Evolutionary conservation across 1,284 basidiomycete genomes (phyloP).

Genomic region (Cutaneotrichosporon cavernicola): DNA sequence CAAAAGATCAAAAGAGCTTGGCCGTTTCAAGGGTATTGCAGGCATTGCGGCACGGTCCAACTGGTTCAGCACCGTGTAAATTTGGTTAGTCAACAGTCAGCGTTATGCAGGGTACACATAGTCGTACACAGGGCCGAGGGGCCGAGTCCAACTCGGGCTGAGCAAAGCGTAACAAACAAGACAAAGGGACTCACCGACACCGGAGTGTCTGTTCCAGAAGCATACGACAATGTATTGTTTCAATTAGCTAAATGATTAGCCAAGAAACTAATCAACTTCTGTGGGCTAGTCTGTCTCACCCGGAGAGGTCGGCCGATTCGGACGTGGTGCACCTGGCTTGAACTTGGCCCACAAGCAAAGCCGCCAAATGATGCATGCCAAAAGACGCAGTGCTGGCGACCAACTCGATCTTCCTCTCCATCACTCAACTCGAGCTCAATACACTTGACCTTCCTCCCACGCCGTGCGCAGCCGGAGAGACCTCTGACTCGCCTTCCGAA

Average conservation of each 20-base stretch:
- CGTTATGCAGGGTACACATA: background rate
- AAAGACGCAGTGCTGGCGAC: background rate
- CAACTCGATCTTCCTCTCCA: constrained; percentile 1
- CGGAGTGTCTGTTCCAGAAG: background rate
- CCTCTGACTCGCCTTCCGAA: background rate
- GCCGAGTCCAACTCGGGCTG: background rate
- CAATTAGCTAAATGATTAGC: background rate
- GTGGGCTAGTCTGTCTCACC: background rate
- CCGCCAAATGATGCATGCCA: background rate
- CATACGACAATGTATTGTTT: background rate
- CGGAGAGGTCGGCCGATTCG: constrained; percentile 9
- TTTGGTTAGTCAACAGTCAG: background rate
- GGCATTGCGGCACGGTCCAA: background rate
- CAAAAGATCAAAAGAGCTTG: background rate
- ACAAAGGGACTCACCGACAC: background rate
- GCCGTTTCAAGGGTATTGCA: background rate
- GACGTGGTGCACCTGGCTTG: background rate
- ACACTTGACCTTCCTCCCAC: background rate
- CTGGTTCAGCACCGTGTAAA: background rate
- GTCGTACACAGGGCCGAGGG: background rate
- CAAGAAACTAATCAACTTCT: background rate
- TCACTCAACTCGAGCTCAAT: constrained; percentile 1
- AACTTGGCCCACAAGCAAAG: background rate
- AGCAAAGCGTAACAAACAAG: background rate
- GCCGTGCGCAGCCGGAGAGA: constrained; percentile 1